These are phyloP conservation scores for Penicillium goetzii DNA, from an alignment of 495 filamentous ascomycete species.

Conservation along the genomic window DNA sequence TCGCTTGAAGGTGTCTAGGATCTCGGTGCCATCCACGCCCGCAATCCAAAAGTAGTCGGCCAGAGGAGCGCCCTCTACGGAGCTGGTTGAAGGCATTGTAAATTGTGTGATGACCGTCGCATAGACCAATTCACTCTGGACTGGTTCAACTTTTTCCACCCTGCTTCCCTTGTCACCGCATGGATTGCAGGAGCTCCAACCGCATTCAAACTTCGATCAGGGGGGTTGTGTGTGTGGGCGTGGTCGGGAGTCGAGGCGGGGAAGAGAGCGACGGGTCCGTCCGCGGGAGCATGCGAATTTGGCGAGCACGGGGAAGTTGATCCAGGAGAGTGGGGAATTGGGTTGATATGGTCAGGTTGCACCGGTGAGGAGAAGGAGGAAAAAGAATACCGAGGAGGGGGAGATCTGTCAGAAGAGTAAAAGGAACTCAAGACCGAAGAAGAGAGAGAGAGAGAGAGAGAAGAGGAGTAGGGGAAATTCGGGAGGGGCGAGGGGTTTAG, in stretches of 20 bases:
- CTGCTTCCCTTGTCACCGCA: slow-evolving; percentile 41
- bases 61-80: slow-evolving; percentile 68
- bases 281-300: slow-evolving; percentile 8
- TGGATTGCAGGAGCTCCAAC: slow-evolving; percentile 29
- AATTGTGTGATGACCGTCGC: slow-evolving; percentile 22
- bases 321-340: not conserved
- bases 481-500: slow-evolving; percentile 27
- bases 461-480: slow-evolving; percentile 13
- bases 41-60: slow-evolving; percentile 99
- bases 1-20: slow-evolving; percentile 50
- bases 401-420: not conserved
- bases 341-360: not conserved
- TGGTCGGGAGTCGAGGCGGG: slow-evolving; percentile 12
- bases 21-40: slow-evolving; percentile 74
- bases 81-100: slow-evolving; percentile 35
- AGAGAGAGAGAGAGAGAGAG: not conserved
- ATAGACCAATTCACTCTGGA: slow-evolving; percentile 19
- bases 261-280: not conserved
- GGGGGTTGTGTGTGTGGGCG: slow-evolving; percentile 3
- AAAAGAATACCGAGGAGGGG: slow-evolving; percentile 2
- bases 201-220: slow-evolving; percentile 29
- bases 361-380: slow-evolving; percentile 7
- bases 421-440: not conserved
- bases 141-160: slow-evolving; percentile 19
- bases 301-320: not conserved